Evolutionary conservation across 2,329 filamentous ascomycete genomes (phyloP), one percentile per base, ranked within the genome.

Genomic region (Stagonosporopsis chrysanthemi): DNA sequence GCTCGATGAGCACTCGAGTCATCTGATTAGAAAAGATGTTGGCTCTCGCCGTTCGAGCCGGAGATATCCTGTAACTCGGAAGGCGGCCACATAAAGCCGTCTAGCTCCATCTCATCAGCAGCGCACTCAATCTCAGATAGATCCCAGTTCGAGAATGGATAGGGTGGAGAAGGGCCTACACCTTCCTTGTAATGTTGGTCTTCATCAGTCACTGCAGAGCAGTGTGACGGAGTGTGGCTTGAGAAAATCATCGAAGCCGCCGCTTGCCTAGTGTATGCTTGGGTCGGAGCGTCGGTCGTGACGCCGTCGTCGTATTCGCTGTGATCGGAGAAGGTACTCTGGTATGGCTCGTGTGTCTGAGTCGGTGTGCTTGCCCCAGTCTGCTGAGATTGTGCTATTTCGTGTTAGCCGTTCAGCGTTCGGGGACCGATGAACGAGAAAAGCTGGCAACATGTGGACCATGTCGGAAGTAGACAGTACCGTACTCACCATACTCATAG

Each of bases 71-170:
- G 29, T 4, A 7, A 14, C 14, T 4, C 31, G 3, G 8, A 11
- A 2, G 11, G 17, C 6, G 19, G 2, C 43, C 23, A 7, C 15
- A 1, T 24, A 31, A 12, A 19, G 11, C 12, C 44, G 22, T 12
- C 24, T 19, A 17, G 15, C 8, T 9, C n/a, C 6, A 12, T 9
- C n/a, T 22, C 9, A 1, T 19, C 22, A 26, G 23, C 9, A 26
- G 14, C 7, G n/a, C 31, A n/a, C 8, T 36, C 9, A 8, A 17
- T 24, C 12, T 12, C 24, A 6, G 24, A 41, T 3, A 3, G 26
- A 22, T 50, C 46, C 36, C 38, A 50, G 8, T 31, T 38, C 26
- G 46, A 50, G 14, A 31, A 50, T 11, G 46, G 46, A 8, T 50
- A 38, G 1, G 46, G 46, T 15, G 38, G 19, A 24, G 38, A 41